Base-by-base conservation (phyloP, 306 rosid genomes). In the Nissolia schottii region DNA sequence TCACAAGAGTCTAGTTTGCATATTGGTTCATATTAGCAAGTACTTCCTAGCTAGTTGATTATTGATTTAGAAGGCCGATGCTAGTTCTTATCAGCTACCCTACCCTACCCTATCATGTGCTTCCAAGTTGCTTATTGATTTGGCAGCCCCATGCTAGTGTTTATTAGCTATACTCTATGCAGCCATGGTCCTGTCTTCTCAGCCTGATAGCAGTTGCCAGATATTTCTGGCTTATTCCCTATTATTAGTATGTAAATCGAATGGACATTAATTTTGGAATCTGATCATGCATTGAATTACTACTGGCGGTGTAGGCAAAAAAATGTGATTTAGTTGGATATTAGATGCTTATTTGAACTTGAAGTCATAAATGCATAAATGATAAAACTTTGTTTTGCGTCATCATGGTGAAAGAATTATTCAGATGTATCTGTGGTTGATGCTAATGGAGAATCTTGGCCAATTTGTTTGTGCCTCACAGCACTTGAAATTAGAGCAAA, bases 251-350 rank as follows among this genome's bases (percentile, higher is more conserved):
- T n/a, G 45, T 63, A 55, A 68, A 45, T 69, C 12, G 41, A 37
- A 58, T 67, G 50, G 63, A 62, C 73, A 58, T 34, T 40, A 71
- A 12, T 27, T 49, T 57, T 71, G 43, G 32, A 18, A 58, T 66
- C 22, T 48, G 55, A 64, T 69, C 61, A 32, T 32, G 49, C 41
- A 11, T 49, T 65, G n/a, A 19, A 22, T 64, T n/a, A n/a, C n/a
- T n/a, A n/a, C n/a, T n/a, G n/a, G n/a, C n/a, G n/a, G n/a, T n/a
- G n/a, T n/a, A n/a, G n/a, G n/a, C n/a, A n/a, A n/a, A n/a, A n/a
- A n/a, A n/a, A n/a, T n/a, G n/a, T n/a, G 64, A 60, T 20, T 15
- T 8, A 74, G 61, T 43, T 40, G 67, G 46, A 53, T 9, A 34
- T 13, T 22, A 61, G 29, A 22, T 29, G 20, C 29, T 35, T 46